Base-by-base conservation (phyloP, 352 stramenopile genomes). In the Sclerospora graminicola region DNA sequence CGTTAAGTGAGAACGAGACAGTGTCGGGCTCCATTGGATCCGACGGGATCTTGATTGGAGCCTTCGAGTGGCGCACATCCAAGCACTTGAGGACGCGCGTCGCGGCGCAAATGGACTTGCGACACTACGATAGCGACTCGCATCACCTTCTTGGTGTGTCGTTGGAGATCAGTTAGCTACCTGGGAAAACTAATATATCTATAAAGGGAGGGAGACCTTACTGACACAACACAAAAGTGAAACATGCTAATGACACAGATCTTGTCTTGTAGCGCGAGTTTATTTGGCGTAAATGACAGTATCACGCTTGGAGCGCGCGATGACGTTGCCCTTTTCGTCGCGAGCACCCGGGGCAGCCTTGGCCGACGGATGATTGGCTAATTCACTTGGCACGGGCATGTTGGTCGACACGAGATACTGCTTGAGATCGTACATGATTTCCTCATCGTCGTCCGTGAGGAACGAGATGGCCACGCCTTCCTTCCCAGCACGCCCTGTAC, bases 401-500 rank as follows among this genome's bases (percentile, higher is more conserved):
- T 96, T 82, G 1, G 95, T 99, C 4, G 82, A 93, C 33, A 96
- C 70, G 33, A 99, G 77, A 57, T 99, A 99, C 47, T 94, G 64
- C 59, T 97, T 96, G 28, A 99, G 66, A 39, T 97, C 87, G 46
- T 89, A 94, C 83, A 99, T 98, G 45, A 98, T 95, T 30, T 94
- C 89, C 49, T 96, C 86, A 63, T 99, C 96, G 38, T 92, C 69
- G 43, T 99, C 95, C 2, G 96, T 99, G 21, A 99, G 79, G 50
- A 99, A 95, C 37, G 94, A 98, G 26, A 96, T 98, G 4, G 96
- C 95, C 8, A 97, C 68, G 52, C 96, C 96, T 31, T 97, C 76
- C 61, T 98, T 98, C 31, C 96, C 96, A 3, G 96, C 96, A 62
- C 96, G 90, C 36, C 95, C 96, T 5, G 96, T 99, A 60, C 97